Evolutionary conservation across 2,329 filamentous ascomycete genomes (phyloP), one percentile per base, ranked within the genome.

Genomic region (Sarocladium brachiariae): DNA sequence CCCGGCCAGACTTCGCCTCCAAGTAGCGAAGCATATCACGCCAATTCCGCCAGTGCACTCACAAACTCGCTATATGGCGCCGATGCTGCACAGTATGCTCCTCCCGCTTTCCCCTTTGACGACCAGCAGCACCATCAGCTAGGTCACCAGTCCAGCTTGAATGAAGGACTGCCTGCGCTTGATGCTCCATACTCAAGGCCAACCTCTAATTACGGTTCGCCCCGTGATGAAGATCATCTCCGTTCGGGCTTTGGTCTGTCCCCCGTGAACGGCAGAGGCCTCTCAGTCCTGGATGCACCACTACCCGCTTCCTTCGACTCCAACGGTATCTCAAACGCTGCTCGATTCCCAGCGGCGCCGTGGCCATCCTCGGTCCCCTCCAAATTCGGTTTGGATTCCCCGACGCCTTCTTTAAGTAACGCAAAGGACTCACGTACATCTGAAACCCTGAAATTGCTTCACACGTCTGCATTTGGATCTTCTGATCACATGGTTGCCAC

Each of bases 291-390:
- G 55, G 92, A 97, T 70, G 93, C 90, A 2, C 90, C 89, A 14
- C 78, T 97, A 8, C 93, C 93, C 1, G 89, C 91, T 8, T 97
- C 92, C 0, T 96, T 97, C 65, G 93, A 97, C 68, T 95, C 90
- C 59, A 93, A 96, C 62, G 92, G 91, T 47, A 88, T 96, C 50
- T 96, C 91, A 10, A 88, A 92, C 65, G 90, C 89, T 55, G 91
- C 92, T 16, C 83, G 89, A 53, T 90, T 91, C 64, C 75, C 75
- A 16, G 72, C 69, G 27, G 93, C 88, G 0, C 89, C 91, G 0
- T 90, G 95, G 67, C 91, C 92, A 7, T 89, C 91, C 0, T 97
- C 92, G 0, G 87, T 97, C 10, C 93, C 93, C 9, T 88, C 89
- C 49, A 89, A 92, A 59, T 96, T 97, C 60, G 88, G 88, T 13